Evolutionary conservation across 106 monocot genomes (phyloP).

Genomic region (Dendrobium officinale): DNA sequence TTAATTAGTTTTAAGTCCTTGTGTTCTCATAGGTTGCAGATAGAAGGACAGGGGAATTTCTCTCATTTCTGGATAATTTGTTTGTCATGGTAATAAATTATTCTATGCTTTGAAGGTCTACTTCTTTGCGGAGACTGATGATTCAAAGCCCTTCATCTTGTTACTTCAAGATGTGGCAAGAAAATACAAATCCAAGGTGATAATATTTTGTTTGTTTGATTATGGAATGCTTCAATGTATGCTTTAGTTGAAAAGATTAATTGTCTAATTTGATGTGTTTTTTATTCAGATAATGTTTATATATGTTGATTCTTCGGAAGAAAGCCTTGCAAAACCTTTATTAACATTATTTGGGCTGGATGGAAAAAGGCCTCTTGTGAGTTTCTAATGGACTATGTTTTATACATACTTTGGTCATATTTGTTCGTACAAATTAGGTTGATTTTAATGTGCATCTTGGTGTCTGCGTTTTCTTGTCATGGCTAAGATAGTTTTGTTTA

Average conservation of each 20-base stretch:
- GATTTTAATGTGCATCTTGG: neutral
- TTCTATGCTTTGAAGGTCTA: slow-evolving; percentile 49
- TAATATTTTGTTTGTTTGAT: neutral
- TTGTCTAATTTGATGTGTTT: neutral
- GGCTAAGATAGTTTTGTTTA: neutral
- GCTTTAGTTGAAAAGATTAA: neutral
- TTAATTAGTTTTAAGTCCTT: too few species aligned
- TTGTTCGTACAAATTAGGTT: neutral
- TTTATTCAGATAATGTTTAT: slow-evolving; percentile 84
- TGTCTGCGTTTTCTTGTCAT: neutral
- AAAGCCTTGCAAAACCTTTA: slow-evolving; percentile 94
- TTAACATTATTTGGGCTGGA: slow-evolving; percentile 81
- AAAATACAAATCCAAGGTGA: slow-evolving; percentile 74
- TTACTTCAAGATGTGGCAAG: slow-evolving; percentile 60
- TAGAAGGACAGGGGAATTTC: neutral
- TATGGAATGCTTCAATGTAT: neutral
- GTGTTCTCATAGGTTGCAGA: neutral
- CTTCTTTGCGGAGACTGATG: slow-evolving; percentile 63
- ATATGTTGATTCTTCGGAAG: slow-evolving; percentile 74
- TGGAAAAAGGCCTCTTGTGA: slow-evolving; percentile 61
- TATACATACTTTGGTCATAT: neutral
- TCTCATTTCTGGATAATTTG: neutral
- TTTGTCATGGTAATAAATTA: neutral
- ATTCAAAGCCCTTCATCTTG: slow-evolving; percentile 33
- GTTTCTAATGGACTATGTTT: slow-evolving; percentile 6